phyloP scores from a whole-genome alignment of 2,329 filamentous ascomycete species.

The Pseudocercospora vitis region DNA sequence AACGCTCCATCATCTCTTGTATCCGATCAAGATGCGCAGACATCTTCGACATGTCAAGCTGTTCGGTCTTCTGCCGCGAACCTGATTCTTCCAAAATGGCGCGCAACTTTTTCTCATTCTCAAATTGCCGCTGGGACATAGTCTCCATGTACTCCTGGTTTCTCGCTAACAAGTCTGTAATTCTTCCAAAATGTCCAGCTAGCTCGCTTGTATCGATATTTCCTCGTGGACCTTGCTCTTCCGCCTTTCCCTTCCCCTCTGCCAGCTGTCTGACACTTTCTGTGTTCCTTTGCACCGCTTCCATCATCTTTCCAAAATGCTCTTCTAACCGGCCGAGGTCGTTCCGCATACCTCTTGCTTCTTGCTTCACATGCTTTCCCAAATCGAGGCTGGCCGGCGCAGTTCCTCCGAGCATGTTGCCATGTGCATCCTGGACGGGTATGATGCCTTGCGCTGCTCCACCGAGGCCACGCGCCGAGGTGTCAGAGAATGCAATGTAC shows the following conservation, averaged over 20 bases:
- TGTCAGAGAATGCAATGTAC: constrained; percentile 31
- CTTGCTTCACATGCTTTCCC: constrained; percentile 14
- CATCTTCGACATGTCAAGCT: constrained; percentile 29
- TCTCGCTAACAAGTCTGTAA: constrained; percentile 27
- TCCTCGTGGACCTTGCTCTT: constrained; percentile 5
- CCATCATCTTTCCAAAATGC: constrained; percentile 31
- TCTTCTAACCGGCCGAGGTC: constrained; percentile 27
- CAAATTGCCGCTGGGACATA: constrained; percentile 29
- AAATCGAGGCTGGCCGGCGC: constrained; percentile 22
- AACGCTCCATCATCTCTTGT: constrained; percentile 30
- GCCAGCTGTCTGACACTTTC: constrained; percentile 27
- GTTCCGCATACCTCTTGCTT: constrained; percentile 21
- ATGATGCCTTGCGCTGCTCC: constrained; percentile 33
- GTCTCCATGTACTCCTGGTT: constrained; percentile 30
- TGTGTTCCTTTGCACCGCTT: constrained; percentile 30
- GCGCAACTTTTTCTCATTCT: constrained; percentile 31
- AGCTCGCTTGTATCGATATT: constrained; percentile 22
- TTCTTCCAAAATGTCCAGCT: constrained; percentile 26
- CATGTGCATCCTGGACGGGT: constrained; percentile 32
- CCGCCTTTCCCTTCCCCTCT: constrained; percentile 7
- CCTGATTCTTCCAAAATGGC: constrained; percentile 23
- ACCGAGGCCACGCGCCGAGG: constrained; percentile 20
- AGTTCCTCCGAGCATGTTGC: constrained; percentile 28
- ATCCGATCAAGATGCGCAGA: constrained; percentile 33
- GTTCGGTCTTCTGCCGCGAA: constrained; percentile 19